A percentile compares a stretch with the other conserved stretches of the same genome.
Conservation (phyloP, 441 rosid genomes). For the Mallotus repandus region DNA sequence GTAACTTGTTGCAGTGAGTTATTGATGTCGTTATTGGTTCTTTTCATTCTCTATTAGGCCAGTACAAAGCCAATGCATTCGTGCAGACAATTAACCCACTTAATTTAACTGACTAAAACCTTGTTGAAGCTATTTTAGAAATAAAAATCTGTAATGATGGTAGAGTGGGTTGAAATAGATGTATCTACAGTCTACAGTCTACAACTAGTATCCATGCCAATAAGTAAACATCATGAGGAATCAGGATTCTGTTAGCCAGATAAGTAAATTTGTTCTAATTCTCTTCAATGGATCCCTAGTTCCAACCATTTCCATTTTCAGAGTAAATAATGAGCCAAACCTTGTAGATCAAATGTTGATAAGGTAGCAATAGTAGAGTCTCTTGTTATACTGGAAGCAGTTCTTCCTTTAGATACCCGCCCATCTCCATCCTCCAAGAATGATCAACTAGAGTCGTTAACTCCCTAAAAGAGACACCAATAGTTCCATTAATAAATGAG, state of each 20-base stretch:
- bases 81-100: background rate
- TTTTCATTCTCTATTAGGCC: too few relatives aligned
- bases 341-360: slow-evolving; percentile 26
- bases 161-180: background rate
- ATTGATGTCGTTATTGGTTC: background rate
- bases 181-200: background rate
- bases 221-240: background rate
- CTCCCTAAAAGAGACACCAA: slow-evolving; percentile 49
- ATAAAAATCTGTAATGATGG: background rate
- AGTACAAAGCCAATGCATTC: background rate
- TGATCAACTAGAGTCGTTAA: slow-evolving; percentile 67
- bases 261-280: background rate
- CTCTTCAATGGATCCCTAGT: background rate
- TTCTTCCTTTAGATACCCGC: slow-evolving; percentile 68
- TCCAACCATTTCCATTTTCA: slow-evolving; percentile 5
- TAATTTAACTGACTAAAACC: slow-evolving; percentile 1
- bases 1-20: background rate
- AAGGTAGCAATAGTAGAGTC: slow-evolving; percentile 12
- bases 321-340: slow-evolving; percentile 23
- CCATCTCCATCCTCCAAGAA: slow-evolving; percentile 94
- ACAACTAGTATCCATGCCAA: slow-evolving; percentile 7
- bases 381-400: slow-evolving; percentile 36
- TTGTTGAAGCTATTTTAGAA: background rate
- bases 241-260: background rate
- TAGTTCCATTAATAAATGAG: slow-evolving; percentile 14